Percentiles rank a stretch among this genome's conserved stretches.
phyloP scores from a whole-genome alignment of 2,329 filamentous ascomycete genomes.

The Penicillium occitanis region DNA sequence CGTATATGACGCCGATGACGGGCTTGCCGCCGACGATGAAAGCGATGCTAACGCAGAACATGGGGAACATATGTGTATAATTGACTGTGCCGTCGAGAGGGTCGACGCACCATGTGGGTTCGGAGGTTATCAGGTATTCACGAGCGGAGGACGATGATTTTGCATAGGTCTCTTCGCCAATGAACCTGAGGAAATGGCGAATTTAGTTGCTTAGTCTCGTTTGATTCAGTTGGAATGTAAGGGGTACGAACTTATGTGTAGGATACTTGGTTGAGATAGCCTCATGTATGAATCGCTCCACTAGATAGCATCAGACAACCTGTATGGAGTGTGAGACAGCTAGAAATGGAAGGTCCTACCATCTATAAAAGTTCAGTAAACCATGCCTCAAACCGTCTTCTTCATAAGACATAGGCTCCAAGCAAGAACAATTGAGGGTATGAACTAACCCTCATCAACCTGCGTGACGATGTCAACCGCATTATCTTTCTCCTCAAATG shows the following conservation, averaged over 20 bases:
- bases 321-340: too few relatives aligned
- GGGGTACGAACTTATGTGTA: slow-evolving; percentile 58
- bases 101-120: slow-evolving; percentile 74
- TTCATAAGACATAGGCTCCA: background rate
- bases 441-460: slow-evolving; percentile 64
- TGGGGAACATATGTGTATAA: slow-evolving; percentile 76
- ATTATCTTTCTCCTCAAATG: slow-evolving; percentile 67
- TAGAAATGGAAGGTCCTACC: slow-evolving; percentile 38
- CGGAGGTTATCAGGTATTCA: slow-evolving; percentile 56
- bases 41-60: slow-evolving; percentile 77
- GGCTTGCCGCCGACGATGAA: slow-evolving; percentile 62
- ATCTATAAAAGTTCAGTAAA: slow-evolving; percentile 47
- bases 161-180: slow-evolving; percentile 75
- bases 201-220: background rate
- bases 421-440: background rate
- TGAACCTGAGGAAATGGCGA: slow-evolving; percentile 49
- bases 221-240: background rate
- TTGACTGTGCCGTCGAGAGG: slow-evolving; percentile 78
- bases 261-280: slow-evolving; percentile 63
- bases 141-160: slow-evolving; percentile 58
- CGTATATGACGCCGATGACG: slow-evolving; percentile 69
- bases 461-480: slow-evolving; percentile 76
- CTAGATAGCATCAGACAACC: background rate
- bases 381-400: background rate
- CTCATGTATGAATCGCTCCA: slow-evolving; percentile 65